These are phyloP conservation scores for Tetracentron sinense DNA, from an alignment of 164 flowering plant genomes.

Conservation along the genomic window DNA sequence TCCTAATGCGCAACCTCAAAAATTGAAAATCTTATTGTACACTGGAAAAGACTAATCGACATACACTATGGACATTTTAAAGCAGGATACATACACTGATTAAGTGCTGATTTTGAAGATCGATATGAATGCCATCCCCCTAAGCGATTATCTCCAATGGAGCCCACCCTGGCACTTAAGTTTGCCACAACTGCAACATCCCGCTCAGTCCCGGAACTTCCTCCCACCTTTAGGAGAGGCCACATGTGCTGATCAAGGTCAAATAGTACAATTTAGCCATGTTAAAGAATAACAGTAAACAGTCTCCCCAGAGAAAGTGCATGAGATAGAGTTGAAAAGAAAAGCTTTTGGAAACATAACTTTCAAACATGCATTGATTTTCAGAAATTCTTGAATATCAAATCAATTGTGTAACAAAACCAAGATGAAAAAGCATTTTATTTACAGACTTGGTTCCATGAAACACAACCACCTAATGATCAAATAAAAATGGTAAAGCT, in stretches of 20 bases:
- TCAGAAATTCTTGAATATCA: constrained; percentile 4
- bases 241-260: constrained; percentile 69
- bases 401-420: background rate
- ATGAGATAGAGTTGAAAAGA: background rate
- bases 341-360: too few relatives aligned
- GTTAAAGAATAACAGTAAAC: background rate
- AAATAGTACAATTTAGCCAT: background rate
- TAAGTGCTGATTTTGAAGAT: constrained; percentile 86
- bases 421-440: too few relatives aligned
- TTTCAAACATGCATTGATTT: background rate
- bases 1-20: too few relatives aligned
- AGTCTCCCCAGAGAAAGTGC: background rate
- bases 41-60: too few relatives aligned
- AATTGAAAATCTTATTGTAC: too few relatives aligned
- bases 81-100: constrained; percentile 57
- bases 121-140: constrained; percentile 99
- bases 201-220: constrained; percentile 54
- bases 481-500: background rate
- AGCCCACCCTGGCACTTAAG: constrained; percentile 93
- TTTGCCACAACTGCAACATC: constrained; percentile 79
- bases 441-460: too few relatives aligned
- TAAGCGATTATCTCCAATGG: constrained; percentile 78
- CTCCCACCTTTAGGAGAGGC: constrained; percentile 90
- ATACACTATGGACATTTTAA: background rate
- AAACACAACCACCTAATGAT: too few relatives aligned